A percentile compares a stretch with the other conserved stretches of the same genome.
These are phyloP conservation scores for Avena eriantha DNA, from an alignment of 176 grass and related monocot genomes.

Conservation along the genomic window DNA sequence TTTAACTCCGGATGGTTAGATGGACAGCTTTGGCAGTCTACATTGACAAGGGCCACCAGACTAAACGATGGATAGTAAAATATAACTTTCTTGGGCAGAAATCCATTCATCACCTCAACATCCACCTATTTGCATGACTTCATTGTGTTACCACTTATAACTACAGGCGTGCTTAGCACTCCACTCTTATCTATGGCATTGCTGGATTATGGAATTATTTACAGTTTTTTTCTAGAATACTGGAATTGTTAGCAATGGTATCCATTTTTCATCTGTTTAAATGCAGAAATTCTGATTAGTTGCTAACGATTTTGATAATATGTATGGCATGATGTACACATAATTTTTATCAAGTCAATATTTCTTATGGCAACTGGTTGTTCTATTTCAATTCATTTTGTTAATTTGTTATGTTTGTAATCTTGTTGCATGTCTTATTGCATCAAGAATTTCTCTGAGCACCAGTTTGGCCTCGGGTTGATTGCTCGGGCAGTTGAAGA, in stretches of 20 bases:
- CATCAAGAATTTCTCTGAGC: conserved; percentile 76
- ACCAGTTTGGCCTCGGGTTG: conserved; percentile 91
- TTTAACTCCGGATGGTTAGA: neutral
- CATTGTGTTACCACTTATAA: too few relatives aligned
- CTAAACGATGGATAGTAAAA: neutral
- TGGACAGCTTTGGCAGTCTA: neutral
- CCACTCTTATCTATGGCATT: too few relatives aligned
- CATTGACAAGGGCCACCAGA: neutral
- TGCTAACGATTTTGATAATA: conserved; percentile 3
- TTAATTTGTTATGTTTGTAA: conserved; percentile 30
- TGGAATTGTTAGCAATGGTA: neutral
- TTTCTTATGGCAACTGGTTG: conserved; percentile 4
- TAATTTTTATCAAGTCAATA: neutral
- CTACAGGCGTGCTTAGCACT: too few relatives aligned
- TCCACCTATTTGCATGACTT: neutral
- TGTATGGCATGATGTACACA: neutral
- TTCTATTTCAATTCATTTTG: conserved; percentile 23
- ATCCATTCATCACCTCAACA: too few relatives aligned
- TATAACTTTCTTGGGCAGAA: too few relatives aligned
- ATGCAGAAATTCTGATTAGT: neutral
- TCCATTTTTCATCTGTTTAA: neutral
- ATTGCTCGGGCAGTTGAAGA: conserved; percentile 98
- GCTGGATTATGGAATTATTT: neutral
- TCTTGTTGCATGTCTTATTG: conserved; percentile 30
- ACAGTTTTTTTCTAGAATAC: too few relatives aligned